Conservation (phyloP, 2,329 filamentous ascomycete genomes). For the Phyllosticta capitalensis region DNA sequence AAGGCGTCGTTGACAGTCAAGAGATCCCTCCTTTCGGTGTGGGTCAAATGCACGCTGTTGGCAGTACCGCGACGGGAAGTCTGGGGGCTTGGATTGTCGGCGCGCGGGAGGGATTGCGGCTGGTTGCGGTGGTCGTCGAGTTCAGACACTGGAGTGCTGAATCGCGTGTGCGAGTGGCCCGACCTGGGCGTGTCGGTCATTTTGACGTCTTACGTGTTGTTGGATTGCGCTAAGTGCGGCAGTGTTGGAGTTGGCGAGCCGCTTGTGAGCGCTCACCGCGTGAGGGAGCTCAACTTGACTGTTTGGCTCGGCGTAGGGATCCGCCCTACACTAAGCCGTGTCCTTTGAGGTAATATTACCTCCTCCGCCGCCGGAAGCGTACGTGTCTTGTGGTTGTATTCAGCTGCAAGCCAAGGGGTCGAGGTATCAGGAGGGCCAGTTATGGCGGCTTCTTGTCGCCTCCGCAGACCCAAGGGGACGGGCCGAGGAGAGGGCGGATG, state of each 20-base stretch:
- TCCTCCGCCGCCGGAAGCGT: constrained; percentile 10
- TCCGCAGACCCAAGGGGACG: constrained; percentile 90
- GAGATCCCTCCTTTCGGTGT: constrained; percentile 1
- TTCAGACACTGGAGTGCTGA: constrained; percentile 65
- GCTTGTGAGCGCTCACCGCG: constrained; percentile 46
- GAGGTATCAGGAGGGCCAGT: constrained; percentile 45
- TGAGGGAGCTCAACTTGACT: constrained; percentile 42
- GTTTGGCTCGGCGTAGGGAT: constrained; percentile 36
- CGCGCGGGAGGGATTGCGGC: constrained; percentile 48
- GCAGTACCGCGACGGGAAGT: constrained; percentile 59
- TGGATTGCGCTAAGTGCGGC: background rate
- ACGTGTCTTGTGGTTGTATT: constrained; percentile 2
- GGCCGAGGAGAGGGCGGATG: constrained; percentile 83
- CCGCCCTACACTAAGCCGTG: constrained; percentile 36
- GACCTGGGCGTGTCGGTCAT: constrained; percentile 54
- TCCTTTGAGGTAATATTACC: constrained; percentile 8
- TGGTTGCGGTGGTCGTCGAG: constrained; percentile 81
- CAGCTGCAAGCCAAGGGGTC: constrained; percentile 12
- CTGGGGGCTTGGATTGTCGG: constrained; percentile 30
- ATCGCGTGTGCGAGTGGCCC: constrained; percentile 55
- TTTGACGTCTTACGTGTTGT: constrained; percentile 18
- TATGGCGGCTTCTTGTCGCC: constrained; percentile 97
- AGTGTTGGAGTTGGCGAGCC: constrained; percentile 31
- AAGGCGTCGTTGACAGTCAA: constrained; percentile 34
- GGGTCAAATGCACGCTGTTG: constrained; percentile 47